Evolutionary conservation across 768 basidiomycete species (phyloP), one percentile per base, ranked within the genome.

Genomic region (Gymnopilus dilepis): DNA sequence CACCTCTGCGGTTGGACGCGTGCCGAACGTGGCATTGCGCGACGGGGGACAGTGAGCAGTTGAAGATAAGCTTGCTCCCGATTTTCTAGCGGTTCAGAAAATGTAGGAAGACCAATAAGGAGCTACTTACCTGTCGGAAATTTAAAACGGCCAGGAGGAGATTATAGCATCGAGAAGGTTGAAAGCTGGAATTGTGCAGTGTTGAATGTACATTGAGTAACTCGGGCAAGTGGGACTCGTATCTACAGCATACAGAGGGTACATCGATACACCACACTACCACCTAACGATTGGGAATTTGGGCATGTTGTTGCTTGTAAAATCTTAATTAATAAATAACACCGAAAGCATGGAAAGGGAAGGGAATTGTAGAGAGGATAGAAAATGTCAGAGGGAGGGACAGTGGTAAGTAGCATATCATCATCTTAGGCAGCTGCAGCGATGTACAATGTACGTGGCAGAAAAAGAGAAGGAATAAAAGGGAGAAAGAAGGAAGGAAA

Each of bases 271-370:
- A 17, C 47, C 47, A 19, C 43, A 13, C 21, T 22, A n/a, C n/a
- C n/a, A n/a, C n/a, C n/a, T n/a, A n/a, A n/a, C n/a, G n/a, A n/a
- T n/a, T n/a, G 11, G 33, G 34, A 53, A n/a, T n/a, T n/a, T 33
- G 52, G 41, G 45, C 60, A 60, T 28, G 31, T n/a, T n/a, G 33
- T 19, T n/a, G 31, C 30, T n/a, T 56, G 53, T 52, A 52, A 65
- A 45, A 37, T 37, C 22, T 65, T 65, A 61, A 65, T 41, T 34
- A 43, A 65, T 62, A 65, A 65, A 65, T 62, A 65, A 34, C 21
- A 26, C 41, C 30, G 45, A 59, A 47, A 61, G 56, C 43, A 51
- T 47, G n/a, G 52, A 31, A 22, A n/a, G 38, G 34, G 15, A 55
- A 22, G 52, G 38, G 51, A 50, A n/a, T n/a, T n/a, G n/a, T n/a